These are phyloP conservation scores for Tetradesmus lagerheimii DNA, from an alignment of 139 green algal species.

Conservation along the genomic window DNA sequence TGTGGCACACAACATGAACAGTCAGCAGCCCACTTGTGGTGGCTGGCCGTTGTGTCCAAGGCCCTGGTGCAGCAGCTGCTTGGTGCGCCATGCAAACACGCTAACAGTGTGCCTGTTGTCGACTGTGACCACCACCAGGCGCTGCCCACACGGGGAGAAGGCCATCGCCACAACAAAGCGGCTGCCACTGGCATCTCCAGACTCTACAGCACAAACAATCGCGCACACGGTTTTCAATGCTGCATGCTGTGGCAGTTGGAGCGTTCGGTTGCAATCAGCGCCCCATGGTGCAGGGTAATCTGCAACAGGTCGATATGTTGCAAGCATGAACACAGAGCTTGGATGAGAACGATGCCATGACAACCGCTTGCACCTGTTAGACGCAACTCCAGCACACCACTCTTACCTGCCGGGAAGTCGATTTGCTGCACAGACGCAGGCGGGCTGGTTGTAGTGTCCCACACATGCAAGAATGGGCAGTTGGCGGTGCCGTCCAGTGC, in stretches of 20 bases:
- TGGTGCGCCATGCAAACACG: constrained; percentile 72
- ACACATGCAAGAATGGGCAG: constrained; percentile 69
- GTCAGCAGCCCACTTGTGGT: constrained; percentile 51
- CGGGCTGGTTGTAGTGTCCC: constrained; percentile 57
- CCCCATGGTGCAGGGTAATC: too few species aligned
- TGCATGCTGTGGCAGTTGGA: too few species aligned
- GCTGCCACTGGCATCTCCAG: constrained; percentile 14
- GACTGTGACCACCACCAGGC: constrained; percentile 71
- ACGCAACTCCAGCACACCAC: too few species aligned
- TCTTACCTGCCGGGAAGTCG: constrained; percentile 14
- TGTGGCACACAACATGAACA: too few species aligned
- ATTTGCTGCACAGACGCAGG: constrained; percentile 12
- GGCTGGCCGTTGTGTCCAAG: constrained; percentile 70
- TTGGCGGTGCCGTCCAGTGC: constrained; percentile 41
- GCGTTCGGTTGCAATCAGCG: too few species aligned
- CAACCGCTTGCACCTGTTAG: too few species aligned
- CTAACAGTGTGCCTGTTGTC: constrained; percentile 81
- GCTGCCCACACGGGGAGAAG: constrained; percentile 67
- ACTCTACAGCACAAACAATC: not conserved
- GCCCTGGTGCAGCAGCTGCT: constrained; percentile 56
- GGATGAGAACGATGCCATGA: too few species aligned
- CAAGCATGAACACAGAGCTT: too few species aligned
- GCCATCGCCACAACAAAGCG: constrained; percentile 63
- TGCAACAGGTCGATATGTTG: too few species aligned
- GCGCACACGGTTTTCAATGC: too few species aligned